These are phyloP conservation scores for Polysphondylium violaceum DNA, from an alignment of 78 protist species.

Conservation along the genomic window DNA sequence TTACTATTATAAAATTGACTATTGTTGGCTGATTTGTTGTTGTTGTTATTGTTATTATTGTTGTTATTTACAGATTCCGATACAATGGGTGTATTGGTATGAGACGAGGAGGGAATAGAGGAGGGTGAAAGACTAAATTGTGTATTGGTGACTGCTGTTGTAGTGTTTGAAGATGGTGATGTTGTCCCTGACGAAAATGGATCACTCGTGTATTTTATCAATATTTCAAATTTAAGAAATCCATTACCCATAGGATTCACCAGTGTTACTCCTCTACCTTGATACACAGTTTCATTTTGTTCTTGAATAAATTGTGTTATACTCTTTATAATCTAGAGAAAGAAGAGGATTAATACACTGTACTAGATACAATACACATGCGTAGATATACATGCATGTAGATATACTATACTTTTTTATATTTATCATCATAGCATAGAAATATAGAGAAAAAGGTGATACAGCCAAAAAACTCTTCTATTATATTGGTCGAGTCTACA, in stretches of 20 bases:
- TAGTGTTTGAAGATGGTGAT: not conserved
- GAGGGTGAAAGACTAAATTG: constrained; percentile 1
- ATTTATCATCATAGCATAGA: constrained; percentile 60
- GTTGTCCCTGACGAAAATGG: not conserved
- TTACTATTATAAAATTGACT: not conserved
- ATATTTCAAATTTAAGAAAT: constrained; percentile 37
- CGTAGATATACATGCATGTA: not conserved
- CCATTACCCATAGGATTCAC: constrained; percentile 62
- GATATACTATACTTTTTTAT: constrained; percentile 7
- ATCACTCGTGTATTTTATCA: not conserved
- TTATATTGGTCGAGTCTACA: constrained; percentile 21
- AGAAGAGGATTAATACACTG: not conserved
- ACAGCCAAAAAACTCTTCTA: constrained; percentile 65
- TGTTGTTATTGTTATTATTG: constrained; percentile 1
- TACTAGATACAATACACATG: not conserved
- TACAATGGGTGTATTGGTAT: not conserved
- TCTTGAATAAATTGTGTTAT: constrained; percentile 35
- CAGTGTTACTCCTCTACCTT: constrained; percentile 52
- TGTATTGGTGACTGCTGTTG: not conserved
- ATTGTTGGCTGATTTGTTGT: not conserved
- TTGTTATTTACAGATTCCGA: not conserved
- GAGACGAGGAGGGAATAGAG: constrained; percentile 3
- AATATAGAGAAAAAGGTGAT: constrained; percentile 46
- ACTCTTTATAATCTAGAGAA: constrained; percentile 29
- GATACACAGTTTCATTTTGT: constrained; percentile 52